Evolutionary conservation across 2,329 filamentous ascomycete genomes (phyloP), one percentile per base, ranked within the genome.

Genomic region (Penicillium fuscoglaucum): DNA sequence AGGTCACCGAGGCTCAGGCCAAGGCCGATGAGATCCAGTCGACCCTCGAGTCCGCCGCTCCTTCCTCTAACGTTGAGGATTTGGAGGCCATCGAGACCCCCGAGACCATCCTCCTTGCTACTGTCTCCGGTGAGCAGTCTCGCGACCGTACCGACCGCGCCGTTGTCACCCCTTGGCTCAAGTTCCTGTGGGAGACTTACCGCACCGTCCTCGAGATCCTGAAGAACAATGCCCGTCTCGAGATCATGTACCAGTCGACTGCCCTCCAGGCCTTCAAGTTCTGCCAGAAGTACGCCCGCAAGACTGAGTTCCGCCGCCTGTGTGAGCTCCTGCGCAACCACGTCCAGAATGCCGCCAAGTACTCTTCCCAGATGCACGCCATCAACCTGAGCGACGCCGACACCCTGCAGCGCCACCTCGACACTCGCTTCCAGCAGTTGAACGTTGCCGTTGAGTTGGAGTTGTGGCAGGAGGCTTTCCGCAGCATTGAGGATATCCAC

Each of bases 141-240:
- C 89, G 91, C 74, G 95, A 99, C 80, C 90, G 95, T 68, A 99
- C 95, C 70, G 95, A 99, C 81, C 89, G 95, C 71, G 95, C 95
- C 73, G 96, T 99, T 71, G 95, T 99, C 60, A 99, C 95, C 29
- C 95, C 95, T 60, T 99, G 95, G 95, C 86, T 99, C 72, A 99
- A 99, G 82, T 99, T 99, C 75, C 83, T 99, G 63, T 99, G 95
- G 95, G 95, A 99, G 83, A 96, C 95, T 17, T 99, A 99, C 82
- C 90, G 95, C 62, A 99, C 95, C 39, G 95, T 99, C 41, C 85
- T 99, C 72, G 95, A 99, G 72, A 99, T 99, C 72, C 87, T 99
- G 72, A 93, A 96, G 82, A 99, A 99, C 84, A 99, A 99, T 82
- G 93, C 95, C 58, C 89, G 95, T 59, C 86, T 99, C 57, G 95